phyloP scores from a whole-genome alignment of 1,284 basidiomycete genomes.

The Malassezia sp. region DNA sequence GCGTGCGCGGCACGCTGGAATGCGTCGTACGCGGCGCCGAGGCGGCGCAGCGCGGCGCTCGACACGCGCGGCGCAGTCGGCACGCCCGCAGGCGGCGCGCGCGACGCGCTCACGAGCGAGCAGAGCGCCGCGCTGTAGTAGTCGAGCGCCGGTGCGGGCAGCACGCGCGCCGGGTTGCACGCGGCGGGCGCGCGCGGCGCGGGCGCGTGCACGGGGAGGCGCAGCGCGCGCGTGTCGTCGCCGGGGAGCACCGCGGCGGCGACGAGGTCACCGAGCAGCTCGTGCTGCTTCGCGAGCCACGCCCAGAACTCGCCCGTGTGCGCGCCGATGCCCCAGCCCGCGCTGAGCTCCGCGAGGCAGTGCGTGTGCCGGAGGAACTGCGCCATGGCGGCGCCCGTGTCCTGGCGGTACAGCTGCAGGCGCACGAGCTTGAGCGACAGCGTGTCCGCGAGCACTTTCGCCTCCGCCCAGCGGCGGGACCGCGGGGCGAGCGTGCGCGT shows the following conservation, averaged over 20 bases:
- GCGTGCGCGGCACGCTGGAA: conserved; percentile 17
- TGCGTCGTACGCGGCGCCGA: conserved; percentile 30
- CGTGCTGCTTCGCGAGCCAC: conserved; percentile 75
- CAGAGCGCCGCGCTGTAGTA: conserved; percentile 37
- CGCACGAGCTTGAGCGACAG: conserved; percentile 31
- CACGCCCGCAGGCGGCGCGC: not conserved
- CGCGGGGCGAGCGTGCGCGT: conserved; percentile 73
- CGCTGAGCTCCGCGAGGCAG: conserved; percentile 72
- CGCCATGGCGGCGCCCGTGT: conserved; percentile 55
- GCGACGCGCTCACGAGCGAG: conserved; percentile 24
- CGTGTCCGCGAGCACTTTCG: conserved; percentile 78
- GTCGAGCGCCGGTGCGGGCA: conserved; percentile 15
- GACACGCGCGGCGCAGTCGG: conserved; percentile 14
- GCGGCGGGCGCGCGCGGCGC: not conserved
- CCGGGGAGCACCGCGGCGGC: conserved; percentile 19
- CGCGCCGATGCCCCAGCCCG: conserved; percentile 92
- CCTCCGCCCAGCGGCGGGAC: conserved; percentile 95
- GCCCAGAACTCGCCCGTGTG: conserved; percentile 95
- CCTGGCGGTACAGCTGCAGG: conserved; percentile 74
- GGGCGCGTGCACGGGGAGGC: too few species aligned
- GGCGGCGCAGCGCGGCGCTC: conserved; percentile 23
- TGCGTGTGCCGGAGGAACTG: conserved; percentile 74
- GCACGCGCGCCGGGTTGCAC: not conserved
- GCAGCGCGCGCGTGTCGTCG: not conserved
- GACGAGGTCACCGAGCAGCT: conserved; percentile 31